phyloP scores from a whole-genome alignment of 768 basidiomycete species.

The Krasilnikovozyma curviuscula region DNA sequence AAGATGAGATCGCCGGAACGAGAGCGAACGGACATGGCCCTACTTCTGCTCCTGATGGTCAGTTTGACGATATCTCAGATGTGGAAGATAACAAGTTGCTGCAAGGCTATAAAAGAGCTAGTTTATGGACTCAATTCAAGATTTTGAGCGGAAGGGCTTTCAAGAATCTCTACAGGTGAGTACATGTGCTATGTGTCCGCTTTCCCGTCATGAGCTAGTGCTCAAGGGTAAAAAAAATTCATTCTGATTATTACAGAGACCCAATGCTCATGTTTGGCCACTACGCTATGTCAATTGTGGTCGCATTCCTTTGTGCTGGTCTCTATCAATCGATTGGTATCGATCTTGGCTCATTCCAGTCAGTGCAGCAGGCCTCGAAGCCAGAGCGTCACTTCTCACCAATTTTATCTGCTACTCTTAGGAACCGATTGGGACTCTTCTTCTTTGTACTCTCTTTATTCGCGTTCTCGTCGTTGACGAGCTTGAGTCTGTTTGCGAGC shows the following conservation, averaged over 20 bases:
- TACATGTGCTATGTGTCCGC: no score
- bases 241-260: no score
- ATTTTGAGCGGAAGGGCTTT: slow-evolving; percentile 90
- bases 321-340: slow-evolving; percentile 9
- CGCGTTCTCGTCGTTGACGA: slow-evolving; percentile 89
- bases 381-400: neutral
- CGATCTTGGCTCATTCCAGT: slow-evolving; percentile 13
- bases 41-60: slow-evolving; percentile 18
- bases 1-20: slow-evolving; percentile 37
- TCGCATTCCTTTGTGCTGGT: slow-evolving; percentile 29
- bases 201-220: no score
- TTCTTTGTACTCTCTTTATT: slow-evolving; percentile 95
- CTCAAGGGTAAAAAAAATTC: no score
- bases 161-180: slow-evolving; percentile 76
- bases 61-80: slow-evolving; percentile 39
- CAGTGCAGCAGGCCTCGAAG: neutral
- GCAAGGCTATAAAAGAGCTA: slow-evolving; percentile 43
- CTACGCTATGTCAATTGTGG: slow-evolving; percentile 60
- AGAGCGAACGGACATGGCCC: slow-evolving; percentile 7
- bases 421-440: slow-evolving; percentile 52
- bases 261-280: slow-evolving; percentile 79
- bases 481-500: slow-evolving; percentile 79
- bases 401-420: neutral
- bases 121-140: slow-evolving; percentile 73
- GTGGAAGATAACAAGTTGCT: slow-evolving; percentile 41